Conservation (phyloP, 495 filamentous ascomycete genomes). For the Sordaria brevicollis region DNA sequence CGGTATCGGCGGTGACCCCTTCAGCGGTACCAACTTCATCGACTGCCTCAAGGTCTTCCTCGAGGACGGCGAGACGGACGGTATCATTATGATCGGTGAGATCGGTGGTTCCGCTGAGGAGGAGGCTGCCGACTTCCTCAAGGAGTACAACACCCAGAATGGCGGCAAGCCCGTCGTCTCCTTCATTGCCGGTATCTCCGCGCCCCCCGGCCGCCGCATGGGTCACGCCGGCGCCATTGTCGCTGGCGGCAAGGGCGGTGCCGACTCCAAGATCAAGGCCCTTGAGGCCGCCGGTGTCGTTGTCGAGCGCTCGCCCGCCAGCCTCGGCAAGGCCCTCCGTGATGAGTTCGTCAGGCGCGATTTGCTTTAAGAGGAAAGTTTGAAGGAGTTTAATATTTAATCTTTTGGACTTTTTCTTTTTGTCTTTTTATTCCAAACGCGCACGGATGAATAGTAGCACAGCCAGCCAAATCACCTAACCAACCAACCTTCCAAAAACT, state of each 20-base stretch:
- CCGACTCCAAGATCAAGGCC: constrained; percentile 93
- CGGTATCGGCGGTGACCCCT: constrained; percentile 96
- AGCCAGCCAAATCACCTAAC: neutral
- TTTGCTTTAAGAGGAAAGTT: constrained; percentile 56
- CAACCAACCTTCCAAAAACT: neutral
- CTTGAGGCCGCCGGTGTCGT: constrained; percentile 89
- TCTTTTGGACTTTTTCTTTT: constrained; percentile 13
- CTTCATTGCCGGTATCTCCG: constrained; percentile 98
- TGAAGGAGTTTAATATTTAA: neutral
- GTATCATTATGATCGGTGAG: constrained; percentile 99
- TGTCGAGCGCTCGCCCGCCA: constrained; percentile 89
- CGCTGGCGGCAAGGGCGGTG: constrained; percentile 91
- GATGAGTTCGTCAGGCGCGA: constrained; percentile 94
- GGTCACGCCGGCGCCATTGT: constrained; percentile 98
- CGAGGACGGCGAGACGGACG: constrained; percentile 90
- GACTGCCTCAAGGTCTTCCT: constrained; percentile 97
- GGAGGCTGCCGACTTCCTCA: constrained; percentile 90
- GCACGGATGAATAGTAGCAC: neutral
- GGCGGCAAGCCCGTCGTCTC: constrained; percentile 82
- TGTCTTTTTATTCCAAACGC: neutral
- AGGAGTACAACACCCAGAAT: constrained; percentile 77
- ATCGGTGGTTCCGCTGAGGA: constrained; percentile 97
- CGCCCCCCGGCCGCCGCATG: constrained; percentile 93
- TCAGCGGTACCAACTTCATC: constrained; percentile 99
- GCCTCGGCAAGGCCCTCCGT: constrained; percentile 82